Base-by-base conservation (phyloP, 192 early-diverging fungal genomes). In the Chytriomyces sp. region DNA sequence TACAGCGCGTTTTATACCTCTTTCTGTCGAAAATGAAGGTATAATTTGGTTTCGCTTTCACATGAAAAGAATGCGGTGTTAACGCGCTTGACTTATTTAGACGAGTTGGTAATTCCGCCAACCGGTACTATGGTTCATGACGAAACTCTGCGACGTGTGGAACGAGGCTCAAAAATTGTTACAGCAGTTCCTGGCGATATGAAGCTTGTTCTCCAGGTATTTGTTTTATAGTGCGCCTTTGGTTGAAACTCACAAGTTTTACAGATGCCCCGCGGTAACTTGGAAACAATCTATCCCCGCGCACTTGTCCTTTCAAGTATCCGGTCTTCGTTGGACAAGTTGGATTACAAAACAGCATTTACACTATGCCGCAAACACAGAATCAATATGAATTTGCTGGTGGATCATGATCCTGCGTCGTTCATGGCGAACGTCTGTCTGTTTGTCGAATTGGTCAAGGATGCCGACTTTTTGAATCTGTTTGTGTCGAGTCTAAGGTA, bases 181-280 rank as follows among this genome's bases (percentile, higher is more conserved):
- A 67, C 90, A 49, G 93, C 94, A 0, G 82, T 91, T 8, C 93
- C 94, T 2, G 82, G 78, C 59, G 91, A 88, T 65, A 87, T 90
- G 16, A 87, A 86, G 64, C 78, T 95, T 45, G 80, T 95, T 18
- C 76, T 94, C n/a, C 93, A 94, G 75, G 87, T 88, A 80, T 50
- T 28, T 69, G 18, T 4, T 50, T 53, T 26, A n/a, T 82, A 44
- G 50, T 57, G 35, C 16, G 50, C 43, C 16, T 20, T 45, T 20
- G 5, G 50, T 16, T 10, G 18, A 13, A 23, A 16, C 16, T 60
- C 3, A 75, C 87, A 11, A 78, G 1, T 86, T 13, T 80, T 86
- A 64, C 82, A 92, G 84, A 99, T 99, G 97, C 97, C 97, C 11
- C 92, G 97, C 43, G 97, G 97, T 7, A 99, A 99, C 70, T 82